phyloP scores from a whole-genome alignment of 208 protist species.

The Angomonas ambiguus region DNA sequence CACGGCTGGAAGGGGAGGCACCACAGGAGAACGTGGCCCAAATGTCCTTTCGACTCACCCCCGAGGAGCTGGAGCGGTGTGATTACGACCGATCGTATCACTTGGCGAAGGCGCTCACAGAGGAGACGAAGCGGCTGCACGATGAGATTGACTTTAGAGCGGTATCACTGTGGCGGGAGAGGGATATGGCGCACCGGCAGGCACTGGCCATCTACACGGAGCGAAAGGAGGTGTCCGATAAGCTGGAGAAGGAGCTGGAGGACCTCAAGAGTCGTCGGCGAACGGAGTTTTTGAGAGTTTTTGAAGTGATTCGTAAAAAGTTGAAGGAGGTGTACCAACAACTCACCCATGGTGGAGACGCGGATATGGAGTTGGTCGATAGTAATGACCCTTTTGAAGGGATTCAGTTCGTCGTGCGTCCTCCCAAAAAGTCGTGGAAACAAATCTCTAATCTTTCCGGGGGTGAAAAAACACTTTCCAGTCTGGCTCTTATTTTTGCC shows the following conservation, averaged over 20 bases:
- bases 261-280: conserved; percentile 84
- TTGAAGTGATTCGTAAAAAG: conserved; percentile 95
- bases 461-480: conserved; percentile 99
- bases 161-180: conserved; percentile 93
- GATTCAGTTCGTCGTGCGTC: conserved; percentile 97
- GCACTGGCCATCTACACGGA: conserved; percentile 54
- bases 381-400: conserved; percentile 98
- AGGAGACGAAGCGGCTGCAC: conserved; percentile 82
- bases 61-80: conserved; percentile 70
- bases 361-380: conserved; percentile 99
- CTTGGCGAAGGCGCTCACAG: conserved; percentile 82
- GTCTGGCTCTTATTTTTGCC: conserved; percentile 99
- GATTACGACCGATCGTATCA: conserved; percentile 84
- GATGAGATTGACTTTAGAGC: conserved; percentile 93
- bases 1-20: conserved; percentile 8
- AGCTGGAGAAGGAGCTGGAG: conserved; percentile 45
- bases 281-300: conserved; percentile 97
- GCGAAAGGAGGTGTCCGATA: conserved; percentile 66
- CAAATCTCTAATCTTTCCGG: conserved; percentile 99
- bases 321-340: conserved; percentile 99
- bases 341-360: conserved; percentile 99
- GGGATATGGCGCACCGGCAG: conserved; percentile 75
- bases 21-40: conserved; percentile 26
- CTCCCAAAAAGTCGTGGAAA: conserved; percentile 99
- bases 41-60: conserved; percentile 59